phyloP scores from a whole-genome alignment of 148 eudicot genomes.

The Selenicereus undatus region DNA sequence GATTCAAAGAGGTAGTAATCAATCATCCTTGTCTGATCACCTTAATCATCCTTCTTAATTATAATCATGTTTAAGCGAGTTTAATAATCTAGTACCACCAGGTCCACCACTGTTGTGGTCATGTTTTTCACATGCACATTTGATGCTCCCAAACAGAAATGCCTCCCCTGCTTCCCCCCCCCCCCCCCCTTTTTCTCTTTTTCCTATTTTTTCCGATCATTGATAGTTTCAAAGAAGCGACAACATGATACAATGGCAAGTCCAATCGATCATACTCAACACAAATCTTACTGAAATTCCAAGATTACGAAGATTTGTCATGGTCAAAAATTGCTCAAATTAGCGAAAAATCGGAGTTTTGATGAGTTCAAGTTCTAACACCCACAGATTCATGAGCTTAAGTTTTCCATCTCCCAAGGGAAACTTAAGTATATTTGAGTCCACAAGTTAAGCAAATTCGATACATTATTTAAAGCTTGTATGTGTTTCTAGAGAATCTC shows the following conservation, averaged over 20 bases:
- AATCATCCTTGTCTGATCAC: background rate
- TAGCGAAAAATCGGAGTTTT: background rate
- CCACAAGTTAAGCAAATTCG: background rate
- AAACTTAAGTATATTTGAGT: background rate
- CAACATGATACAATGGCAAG: too few species aligned
- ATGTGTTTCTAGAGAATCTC: background rate
- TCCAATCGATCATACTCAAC: too few species aligned
- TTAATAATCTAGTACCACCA: background rate
- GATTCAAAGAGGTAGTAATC: slow-evolving; percentile 72
- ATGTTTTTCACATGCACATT: slow-evolving; percentile 4
- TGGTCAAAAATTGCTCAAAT: too few species aligned
- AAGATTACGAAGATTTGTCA: background rate
- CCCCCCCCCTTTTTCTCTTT: background rate
- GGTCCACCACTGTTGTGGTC: background rate
- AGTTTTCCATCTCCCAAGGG: too few species aligned
- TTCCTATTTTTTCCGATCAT: too few species aligned
- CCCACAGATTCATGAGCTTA: background rate
- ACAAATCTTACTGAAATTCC: background rate
- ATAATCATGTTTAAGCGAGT: background rate
- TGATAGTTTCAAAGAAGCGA: too few species aligned
- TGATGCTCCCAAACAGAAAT: background rate
- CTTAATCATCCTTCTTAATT: background rate
- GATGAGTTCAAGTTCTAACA: background rate
- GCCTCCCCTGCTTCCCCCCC: background rate
- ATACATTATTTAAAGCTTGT: background rate